A percentile compares a stretch with the other conserved stretches of the same genome.
phyloP scores from a whole-genome alignment of 352 stramenopile genomes.

The Phytophthora lateralis region DNA sequence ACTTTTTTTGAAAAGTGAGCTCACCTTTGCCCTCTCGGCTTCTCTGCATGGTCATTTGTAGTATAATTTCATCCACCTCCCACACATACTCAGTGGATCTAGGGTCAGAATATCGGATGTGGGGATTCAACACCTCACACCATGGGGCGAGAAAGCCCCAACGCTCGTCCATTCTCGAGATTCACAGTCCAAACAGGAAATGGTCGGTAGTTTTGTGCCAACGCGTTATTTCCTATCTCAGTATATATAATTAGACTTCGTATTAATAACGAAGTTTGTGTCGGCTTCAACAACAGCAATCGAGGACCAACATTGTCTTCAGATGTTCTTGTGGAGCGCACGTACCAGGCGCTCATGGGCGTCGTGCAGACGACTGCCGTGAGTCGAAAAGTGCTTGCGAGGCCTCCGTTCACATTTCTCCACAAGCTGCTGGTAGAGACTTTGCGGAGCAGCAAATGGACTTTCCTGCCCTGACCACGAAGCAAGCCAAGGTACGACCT shows the following conservation, averaged over 20 bases:
- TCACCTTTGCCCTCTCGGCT: background rate
- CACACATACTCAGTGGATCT: background rate
- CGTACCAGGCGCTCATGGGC: conserved; percentile 62
- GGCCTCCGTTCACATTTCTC: conserved; percentile 84
- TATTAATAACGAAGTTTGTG: conserved; percentile 1
- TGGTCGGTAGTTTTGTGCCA: no score
- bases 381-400: conserved; percentile 65
- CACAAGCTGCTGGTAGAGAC: conserved; percentile 83
- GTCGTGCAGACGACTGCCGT: conserved; percentile 76
- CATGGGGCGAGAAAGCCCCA: conserved; percentile 31
- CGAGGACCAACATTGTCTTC: conserved; percentile 17
- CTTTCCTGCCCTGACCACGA: conserved; percentile 60
- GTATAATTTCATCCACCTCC: background rate
- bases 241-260: conserved; percentile 9
- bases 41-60: background rate
- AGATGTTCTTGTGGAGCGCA: conserved; percentile 58
- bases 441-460: conserved; percentile 61
- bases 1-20: background rate
- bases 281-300: no score
- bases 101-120: background rate
- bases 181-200: no score
- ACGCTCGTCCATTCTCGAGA: conserved; percentile 6
- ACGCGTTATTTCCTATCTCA: background rate
- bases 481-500: conserved; percentile 68
- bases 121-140: conserved; percentile 15